Evolutionary conservation across 345 rosid genomes (phyloP).

Genomic region (Draba incana): DNA sequence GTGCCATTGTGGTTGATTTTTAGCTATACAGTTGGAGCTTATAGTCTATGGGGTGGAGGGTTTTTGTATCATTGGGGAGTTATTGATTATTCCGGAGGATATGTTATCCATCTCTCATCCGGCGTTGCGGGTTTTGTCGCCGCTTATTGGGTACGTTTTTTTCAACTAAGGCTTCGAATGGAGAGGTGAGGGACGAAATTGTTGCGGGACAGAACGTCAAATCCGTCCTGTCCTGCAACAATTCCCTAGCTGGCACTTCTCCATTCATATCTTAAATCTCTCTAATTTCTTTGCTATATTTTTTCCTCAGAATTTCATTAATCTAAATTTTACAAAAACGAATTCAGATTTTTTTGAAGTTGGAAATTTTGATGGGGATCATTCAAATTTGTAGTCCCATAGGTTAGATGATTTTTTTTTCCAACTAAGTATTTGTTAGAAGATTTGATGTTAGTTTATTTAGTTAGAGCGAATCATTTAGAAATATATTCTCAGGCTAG

Average conservation of each 20-base stretch:
- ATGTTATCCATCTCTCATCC: conserved; percentile 78
- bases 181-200: too few relatives aligned
- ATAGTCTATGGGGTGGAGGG: conserved; percentile 81
- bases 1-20: conserved; percentile 77
- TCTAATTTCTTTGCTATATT: neutral
- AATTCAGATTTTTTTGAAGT: neutral
- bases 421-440: neutral
- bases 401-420: too few relatives aligned
- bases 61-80: conserved; percentile 82
- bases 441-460: conserved; percentile 20
- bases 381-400: too few relatives aligned
- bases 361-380: neutral
- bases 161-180: too few relatives aligned
- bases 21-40: conserved; percentile 84
- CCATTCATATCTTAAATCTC: neutral
- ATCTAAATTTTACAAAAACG: neutral
- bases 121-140: conserved; percentile 80
- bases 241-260: too few relatives aligned
- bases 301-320: neutral
- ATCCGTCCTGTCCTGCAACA: too few relatives aligned
- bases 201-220: too few relatives aligned
- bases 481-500: conserved; percentile 16
- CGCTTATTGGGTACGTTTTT: conserved; percentile 69
- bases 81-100: conserved; percentile 84
- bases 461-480: conserved; percentile 19